Conservation (phyloP, 306 rosid species). For the Castanospermum australe region DNA sequence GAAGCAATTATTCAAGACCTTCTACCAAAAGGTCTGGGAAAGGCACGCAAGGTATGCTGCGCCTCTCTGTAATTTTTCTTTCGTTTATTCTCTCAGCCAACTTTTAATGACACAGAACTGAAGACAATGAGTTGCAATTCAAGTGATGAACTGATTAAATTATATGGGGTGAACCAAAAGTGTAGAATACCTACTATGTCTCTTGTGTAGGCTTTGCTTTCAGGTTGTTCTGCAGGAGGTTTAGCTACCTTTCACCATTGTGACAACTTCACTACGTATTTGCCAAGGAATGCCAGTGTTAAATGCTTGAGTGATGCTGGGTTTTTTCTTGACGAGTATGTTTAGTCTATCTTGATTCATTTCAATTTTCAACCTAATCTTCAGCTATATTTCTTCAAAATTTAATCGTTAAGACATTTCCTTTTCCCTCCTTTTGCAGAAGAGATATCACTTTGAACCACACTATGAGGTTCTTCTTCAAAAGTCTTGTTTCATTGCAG, state of each 20-base stretch:
- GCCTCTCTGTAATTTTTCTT: background rate
- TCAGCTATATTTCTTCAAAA: constrained; percentile 14
- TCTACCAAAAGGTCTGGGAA: constrained; percentile 76
- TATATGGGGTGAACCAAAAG: constrained; percentile 18
- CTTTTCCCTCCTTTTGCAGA: constrained; percentile 38
- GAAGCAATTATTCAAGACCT: constrained; percentile 90
- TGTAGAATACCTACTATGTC: background rate
- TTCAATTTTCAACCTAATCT: background rate
- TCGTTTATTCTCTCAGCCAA: background rate
- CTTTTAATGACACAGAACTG: background rate
- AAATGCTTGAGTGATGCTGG: constrained; percentile 98
- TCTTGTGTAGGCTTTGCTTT: constrained; percentile 75
- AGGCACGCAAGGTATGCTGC: constrained; percentile 64
- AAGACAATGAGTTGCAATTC: constrained; percentile 1
- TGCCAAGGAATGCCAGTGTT: constrained; percentile 65
- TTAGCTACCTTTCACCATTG: constrained; percentile 88
- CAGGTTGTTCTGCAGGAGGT: constrained; percentile 99
- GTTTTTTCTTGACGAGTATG: constrained; percentile 78
- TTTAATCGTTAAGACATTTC: background rate
- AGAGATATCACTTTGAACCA: constrained; percentile 65
- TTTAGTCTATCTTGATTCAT: background rate
- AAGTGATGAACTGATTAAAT: background rate
- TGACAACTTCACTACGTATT: constrained; percentile 61
- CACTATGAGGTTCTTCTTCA: constrained; percentile 63
- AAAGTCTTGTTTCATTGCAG: constrained; percentile 71